Percentiles rank a stretch among this genome's conserved stretches.
Evolutionary conservation across 148 eudicot species (phyloP).

Genomic region (Heliamphora exappendiculata): DNA sequence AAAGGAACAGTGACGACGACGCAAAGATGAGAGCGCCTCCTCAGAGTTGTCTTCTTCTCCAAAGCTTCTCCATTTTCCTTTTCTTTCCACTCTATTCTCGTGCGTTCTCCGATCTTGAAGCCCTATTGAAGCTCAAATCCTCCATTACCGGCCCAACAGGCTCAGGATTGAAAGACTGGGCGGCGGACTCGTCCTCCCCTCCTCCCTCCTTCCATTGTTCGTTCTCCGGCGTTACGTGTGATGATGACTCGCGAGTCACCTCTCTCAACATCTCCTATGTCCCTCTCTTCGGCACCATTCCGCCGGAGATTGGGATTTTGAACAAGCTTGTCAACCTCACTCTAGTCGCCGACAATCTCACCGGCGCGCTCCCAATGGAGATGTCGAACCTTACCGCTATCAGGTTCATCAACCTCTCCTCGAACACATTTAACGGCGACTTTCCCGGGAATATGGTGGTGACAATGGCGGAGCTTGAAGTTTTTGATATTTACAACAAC

Average conservation of each 20-base stretch:
- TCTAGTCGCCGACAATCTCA: conserved; percentile 36
- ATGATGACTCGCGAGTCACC: conserved; percentile 32
- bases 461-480: conserved; percentile 27
- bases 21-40: neutral
- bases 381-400: conserved; percentile 30
- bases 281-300: conserved; percentile 39
- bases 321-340: conserved; percentile 35
- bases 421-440: conserved; percentile 34
- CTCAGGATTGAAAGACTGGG: conserved; percentile 52
- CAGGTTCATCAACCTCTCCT: conserved; percentile 40
- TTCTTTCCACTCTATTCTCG: conserved; percentile 4
- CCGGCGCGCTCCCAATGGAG: conserved; percentile 45
- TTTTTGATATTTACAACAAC: conserved; percentile 58
- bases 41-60: neutral
- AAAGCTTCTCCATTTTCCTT: neutral
- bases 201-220: conserved; percentile 40
- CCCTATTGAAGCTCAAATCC: conserved; percentile 42
- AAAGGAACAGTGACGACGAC: neutral
- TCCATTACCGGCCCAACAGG: conserved; percentile 31
- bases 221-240: conserved; percentile 66
- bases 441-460: conserved; percentile 29
- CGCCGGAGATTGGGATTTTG: conserved; percentile 50
- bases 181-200: conserved; percentile 5
- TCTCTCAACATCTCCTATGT: conserved; percentile 32
- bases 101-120: conserved; percentile 38